Conservation (phyloP, 768 basidiomycete species). For the Mycena capillaripes region DNA sequence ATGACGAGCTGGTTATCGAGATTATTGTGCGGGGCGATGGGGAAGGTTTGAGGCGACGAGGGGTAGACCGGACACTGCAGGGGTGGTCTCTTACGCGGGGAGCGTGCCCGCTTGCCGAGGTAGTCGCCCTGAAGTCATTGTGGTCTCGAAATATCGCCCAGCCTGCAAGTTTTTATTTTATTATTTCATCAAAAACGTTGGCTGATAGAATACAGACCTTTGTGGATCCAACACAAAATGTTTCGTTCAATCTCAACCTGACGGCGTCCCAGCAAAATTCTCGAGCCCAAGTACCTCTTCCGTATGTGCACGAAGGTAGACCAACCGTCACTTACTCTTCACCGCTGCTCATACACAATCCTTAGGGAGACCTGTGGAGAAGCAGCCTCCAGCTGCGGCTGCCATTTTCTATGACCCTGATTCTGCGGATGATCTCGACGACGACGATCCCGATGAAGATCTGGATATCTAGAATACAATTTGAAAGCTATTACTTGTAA, state of each 20-base stretch:
- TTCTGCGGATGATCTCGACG: constrained; percentile 94
- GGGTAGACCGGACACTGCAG: constrained; percentile 72
- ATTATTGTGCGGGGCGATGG: constrained; percentile 64
- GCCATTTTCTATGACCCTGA: constrained; percentile 93
- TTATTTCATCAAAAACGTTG: constrained; percentile 9
- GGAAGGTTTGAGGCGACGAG: constrained; percentile 59
- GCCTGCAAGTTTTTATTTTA: constrained; percentile 45
- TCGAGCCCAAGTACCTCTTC: constrained; percentile 86
- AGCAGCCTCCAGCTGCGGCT: constrained; percentile 41
- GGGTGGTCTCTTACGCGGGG: constrained; percentile 65
- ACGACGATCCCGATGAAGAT: constrained; percentile 97
- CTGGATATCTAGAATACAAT: constrained; percentile 74
- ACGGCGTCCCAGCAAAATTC: constrained; percentile 87
- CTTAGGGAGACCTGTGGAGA: constrained; percentile 52
- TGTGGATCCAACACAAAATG: constrained; percentile 74
- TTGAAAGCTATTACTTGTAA: constrained; percentile 3
- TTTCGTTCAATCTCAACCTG: constrained; percentile 91
- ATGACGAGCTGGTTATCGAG: constrained; percentile 72
- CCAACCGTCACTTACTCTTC: neutral
- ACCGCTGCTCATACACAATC: constrained; percentile 2
- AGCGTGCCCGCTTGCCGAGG: constrained; percentile 62
- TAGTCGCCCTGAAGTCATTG: constrained; percentile 66
- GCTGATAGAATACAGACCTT: constrained; percentile 42
- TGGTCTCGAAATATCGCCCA: constrained; percentile 53
- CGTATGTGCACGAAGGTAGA: constrained; percentile 90